Conservation (phyloP, 768 basidiomycete genomes). For the Daedalea quercina region DNA sequence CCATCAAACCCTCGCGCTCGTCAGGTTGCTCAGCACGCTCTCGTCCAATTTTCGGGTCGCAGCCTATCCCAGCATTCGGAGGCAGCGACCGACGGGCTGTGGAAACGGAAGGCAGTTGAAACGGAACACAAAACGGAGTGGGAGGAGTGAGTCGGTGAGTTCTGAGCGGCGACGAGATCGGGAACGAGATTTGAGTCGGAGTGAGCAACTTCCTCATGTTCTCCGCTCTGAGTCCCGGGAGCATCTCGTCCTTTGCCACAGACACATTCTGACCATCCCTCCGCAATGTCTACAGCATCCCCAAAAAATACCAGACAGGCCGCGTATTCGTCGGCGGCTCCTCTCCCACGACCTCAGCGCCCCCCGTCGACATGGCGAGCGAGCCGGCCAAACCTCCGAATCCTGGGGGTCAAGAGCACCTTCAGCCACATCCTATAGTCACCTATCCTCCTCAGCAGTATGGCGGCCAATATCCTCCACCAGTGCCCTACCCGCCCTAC, state of each 20-base stretch:
- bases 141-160: slow-evolving; percentile 12
- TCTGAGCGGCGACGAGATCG: slow-evolving; percentile 27
- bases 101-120: background rate
- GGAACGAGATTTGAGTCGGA: slow-evolving; percentile 26
- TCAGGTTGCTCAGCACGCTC: slow-evolving; percentile 3
- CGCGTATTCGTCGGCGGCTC: background rate
- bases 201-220: slow-evolving; percentile 21
- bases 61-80: background rate
- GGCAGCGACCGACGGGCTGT: background rate
- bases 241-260: background rate
- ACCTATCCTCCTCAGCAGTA: slow-evolving; percentile 18
- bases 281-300: slow-evolving; percentile 12
- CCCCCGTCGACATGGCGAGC: slow-evolving; percentile 11
- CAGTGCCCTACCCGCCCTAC: slow-evolving; percentile 21
- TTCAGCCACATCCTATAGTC: slow-evolving; percentile 12
- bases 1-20: slow-evolving; percentile 6
- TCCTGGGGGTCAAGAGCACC: slow-evolving; percentile 10
- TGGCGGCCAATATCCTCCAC: slow-evolving; percentile 17
- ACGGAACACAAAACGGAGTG: slow-evolving; percentile 5
- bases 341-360: background rate
- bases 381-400: slow-evolving; percentile 16
- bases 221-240: slow-evolving; percentile 15
- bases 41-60: background rate
- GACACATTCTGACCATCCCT: slow-evolving; percentile 7
- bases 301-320: background rate